These are phyloP conservation scores for Rubia tinctorum DNA, from an alignment of 305 asterid genomes.

Conservation along the genomic window DNA sequence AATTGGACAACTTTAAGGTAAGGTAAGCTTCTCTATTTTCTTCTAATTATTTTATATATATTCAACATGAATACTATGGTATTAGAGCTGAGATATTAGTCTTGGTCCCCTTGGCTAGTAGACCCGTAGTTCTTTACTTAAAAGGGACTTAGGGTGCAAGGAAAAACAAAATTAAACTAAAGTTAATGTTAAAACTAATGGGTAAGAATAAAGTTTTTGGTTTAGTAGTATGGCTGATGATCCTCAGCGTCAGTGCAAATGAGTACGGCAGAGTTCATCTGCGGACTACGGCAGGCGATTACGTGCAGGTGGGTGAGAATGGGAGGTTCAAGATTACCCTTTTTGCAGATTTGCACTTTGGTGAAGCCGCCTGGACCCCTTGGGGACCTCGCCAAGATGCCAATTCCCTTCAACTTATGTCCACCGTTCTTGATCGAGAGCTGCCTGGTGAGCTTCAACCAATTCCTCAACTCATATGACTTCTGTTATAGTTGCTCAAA, in stretches of 20 bases:
- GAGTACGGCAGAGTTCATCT: slow-evolving; percentile 17
- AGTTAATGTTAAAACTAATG: background rate
- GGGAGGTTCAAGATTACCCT: slow-evolving; percentile 65
- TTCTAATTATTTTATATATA: no score
- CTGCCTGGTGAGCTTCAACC: slow-evolving; percentile 47
- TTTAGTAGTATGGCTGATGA: slow-evolving; percentile 4
- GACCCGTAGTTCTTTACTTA: no score
- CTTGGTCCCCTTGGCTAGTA: no score
- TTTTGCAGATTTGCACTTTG: slow-evolving; percentile 91
- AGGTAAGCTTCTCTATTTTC: no score
- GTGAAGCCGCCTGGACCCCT: slow-evolving; percentile 78
- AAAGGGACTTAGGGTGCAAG: no score
- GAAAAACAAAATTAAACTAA: no score
- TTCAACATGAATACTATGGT: no score
- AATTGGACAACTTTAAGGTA: no score
- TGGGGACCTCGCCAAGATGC: slow-evolving; percentile 85
- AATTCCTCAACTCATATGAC: background rate
- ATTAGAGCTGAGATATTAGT: no score
- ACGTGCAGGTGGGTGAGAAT: slow-evolving; percentile 40
- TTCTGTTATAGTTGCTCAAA: background rate
- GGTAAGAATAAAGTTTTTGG: background rate
- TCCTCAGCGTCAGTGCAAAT: slow-evolving; percentile 29
- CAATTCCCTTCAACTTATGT: slow-evolving; percentile 58
- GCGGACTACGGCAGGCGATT: slow-evolving; percentile 24
- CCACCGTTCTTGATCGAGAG: slow-evolving; percentile 60